These are phyloP conservation scores for Chrysanthemum makinoi DNA, from an alignment of 129 eudicot species.

Conservation along the genomic window DNA sequence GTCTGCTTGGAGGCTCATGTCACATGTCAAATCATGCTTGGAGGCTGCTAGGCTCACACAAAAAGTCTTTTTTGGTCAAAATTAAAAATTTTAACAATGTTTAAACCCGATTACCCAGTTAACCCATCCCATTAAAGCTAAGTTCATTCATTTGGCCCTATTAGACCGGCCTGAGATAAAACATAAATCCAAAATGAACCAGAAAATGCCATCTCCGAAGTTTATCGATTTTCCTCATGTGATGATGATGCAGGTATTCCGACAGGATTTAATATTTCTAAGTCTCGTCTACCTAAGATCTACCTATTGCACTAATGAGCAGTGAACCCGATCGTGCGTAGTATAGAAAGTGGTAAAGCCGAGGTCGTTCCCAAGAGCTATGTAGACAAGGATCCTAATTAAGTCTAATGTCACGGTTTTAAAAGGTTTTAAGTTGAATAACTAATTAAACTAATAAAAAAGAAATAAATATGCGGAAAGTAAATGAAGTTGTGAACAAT, in stretches of 20 bases:
- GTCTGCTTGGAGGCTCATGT: not conserved
- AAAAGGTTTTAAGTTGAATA: no score
- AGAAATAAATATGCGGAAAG: no score
- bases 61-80: not conserved
- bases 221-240: constrained; percentile 72
- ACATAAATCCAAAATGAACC: not conserved
- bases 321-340: no score
- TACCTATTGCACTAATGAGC: no score
- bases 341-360: no score
- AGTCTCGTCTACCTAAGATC: no score
- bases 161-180: constrained; percentile 1
- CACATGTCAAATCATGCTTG: not conserved
- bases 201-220: not conserved
- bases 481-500: no score
- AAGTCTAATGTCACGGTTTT: no score
- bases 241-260: constrained; percentile 18
- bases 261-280: no score
- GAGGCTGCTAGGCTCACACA: not conserved
- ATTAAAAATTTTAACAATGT: not conserved
- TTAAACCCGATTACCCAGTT: constrained; percentile 2
- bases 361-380: no score
- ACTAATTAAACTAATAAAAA: no score
- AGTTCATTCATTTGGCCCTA: not conserved
- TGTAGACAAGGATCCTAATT: no score
- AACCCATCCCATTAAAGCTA: not conserved